Percentiles rank a stretch among this genome's conserved stretches.
These are phyloP conservation scores for Arabidopsis thaliana DNA, from an alignment of 345 rosid species.

Conservation along the genomic window DNA sequence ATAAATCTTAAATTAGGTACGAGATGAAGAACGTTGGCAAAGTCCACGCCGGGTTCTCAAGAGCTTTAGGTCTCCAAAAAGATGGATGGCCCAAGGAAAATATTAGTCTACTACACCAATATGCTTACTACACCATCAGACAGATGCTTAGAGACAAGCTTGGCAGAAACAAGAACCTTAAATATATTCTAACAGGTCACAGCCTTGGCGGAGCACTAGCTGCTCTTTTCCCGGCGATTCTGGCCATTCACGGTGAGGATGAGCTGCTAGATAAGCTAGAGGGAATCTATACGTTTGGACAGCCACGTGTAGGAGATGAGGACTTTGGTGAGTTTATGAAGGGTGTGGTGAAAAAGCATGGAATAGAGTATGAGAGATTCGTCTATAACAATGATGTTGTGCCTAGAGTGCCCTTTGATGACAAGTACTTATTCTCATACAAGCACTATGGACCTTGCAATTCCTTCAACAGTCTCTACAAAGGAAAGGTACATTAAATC, in stretches of 20 bases:
- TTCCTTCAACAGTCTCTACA: constrained; percentile 60
- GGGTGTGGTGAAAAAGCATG: constrained; percentile 37
- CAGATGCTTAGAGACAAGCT: constrained; percentile 46
- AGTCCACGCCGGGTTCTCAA: constrained; percentile 67
- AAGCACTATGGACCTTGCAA: constrained; percentile 72
- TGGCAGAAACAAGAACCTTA: constrained; percentile 41
- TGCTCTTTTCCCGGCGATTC: constrained; percentile 53
- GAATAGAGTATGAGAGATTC: constrained; percentile 58
- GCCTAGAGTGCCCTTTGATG: constrained; percentile 64
- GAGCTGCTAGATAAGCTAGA: constrained; percentile 54
- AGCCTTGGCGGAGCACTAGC: constrained; percentile 76
- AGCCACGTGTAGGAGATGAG: constrained; percentile 72
- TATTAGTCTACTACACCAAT: constrained; percentile 30
- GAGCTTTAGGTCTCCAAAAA: constrained; percentile 61
- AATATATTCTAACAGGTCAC: constrained; percentile 69
- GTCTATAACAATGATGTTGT: constrained; percentile 65
- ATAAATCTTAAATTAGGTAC: constrained; percentile 20
- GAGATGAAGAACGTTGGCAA: constrained; percentile 47
- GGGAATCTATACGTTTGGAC: constrained; percentile 77
- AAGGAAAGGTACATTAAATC: constrained; percentile 51
- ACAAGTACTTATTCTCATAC: constrained; percentile 49
- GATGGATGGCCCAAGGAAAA: constrained; percentile 57
- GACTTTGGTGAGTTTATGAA: constrained; percentile 58
- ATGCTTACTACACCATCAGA: constrained; percentile 63
- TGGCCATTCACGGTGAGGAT: constrained; percentile 57